Conservation (phyloP, 352 stramenopile genomes). For the Hyaloperonospora arabidopsidis region DNA sequence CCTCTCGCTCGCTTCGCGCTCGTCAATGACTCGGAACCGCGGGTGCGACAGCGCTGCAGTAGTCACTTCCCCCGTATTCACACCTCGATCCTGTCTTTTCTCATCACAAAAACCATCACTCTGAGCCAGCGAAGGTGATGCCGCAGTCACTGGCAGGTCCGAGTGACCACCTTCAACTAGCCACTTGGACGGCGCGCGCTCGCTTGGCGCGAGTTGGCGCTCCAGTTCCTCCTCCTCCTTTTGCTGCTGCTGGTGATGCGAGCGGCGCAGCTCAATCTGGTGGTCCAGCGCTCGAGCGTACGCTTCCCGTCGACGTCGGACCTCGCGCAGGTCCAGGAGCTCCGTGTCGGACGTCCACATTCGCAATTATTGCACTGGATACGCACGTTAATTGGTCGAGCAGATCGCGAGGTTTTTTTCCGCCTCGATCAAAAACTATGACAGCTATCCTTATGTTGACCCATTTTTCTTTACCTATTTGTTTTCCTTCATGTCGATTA, state of each 20-base stretch:
- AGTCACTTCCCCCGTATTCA: constrained; percentile 23
- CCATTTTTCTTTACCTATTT: not conserved
- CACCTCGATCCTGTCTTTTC: constrained; percentile 25
- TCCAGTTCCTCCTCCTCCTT: constrained; percentile 49
- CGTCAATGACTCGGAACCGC: constrained; percentile 56
- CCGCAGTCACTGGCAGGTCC: constrained; percentile 13
- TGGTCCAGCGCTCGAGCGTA: constrained; percentile 63
- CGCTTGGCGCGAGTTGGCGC: constrained; percentile 39
- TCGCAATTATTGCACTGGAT: constrained; percentile 9
- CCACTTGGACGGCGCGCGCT: constrained; percentile 62
- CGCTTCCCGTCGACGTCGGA: constrained; percentile 46
- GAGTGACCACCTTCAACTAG: constrained; percentile 52
- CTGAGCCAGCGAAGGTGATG: constrained; percentile 19
- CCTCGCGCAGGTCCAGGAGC: constrained; percentile 24
- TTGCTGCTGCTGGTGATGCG: constrained; percentile 41
- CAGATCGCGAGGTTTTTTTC: no score
- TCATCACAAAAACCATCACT: constrained; percentile 15
- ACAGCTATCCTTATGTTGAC: no score
- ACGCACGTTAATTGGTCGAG: not conserved
- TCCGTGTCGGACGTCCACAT: constrained; percentile 49
- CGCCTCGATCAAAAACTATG: no score
- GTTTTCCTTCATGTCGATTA: no score
- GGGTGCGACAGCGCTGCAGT: constrained; percentile 22
- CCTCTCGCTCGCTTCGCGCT: constrained; percentile 43
- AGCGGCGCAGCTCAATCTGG: constrained; percentile 57